Base-by-base conservation (phyloP, 495 filamentous ascomycete genomes). In the Trichoderma asperelloides region DNA sequence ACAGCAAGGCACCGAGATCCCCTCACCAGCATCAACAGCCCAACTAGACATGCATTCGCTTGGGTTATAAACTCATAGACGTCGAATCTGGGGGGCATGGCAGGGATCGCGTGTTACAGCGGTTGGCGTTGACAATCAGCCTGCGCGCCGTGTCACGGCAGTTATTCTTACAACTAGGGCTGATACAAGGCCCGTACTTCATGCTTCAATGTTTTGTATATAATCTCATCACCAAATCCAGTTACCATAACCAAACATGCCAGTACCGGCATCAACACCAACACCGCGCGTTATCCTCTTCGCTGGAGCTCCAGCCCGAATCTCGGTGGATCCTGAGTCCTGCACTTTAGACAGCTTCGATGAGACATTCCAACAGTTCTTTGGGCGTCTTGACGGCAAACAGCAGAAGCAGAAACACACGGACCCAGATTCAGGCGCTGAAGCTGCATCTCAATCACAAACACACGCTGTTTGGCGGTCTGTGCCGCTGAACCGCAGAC, bases 241-340 rank as follows among this genome's bases (percentile, higher is more conserved):
- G 57, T 23, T 0, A 11, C 55, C 12, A 23, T 33, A 13, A 27
- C 23, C 16, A 37, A 27, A 33, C 6, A 33, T 40, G 60, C 60
- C 27, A 21, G 62, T 33, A 3, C 23, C 60, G 27, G 16, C 30
- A 2, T 40, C 40, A 27, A n/a, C 37, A 30, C 25, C 64, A 30
- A 9, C 18, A 18, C 64, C 45, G 12, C 12, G 79, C 63, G 70
- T 74, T 45, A 80, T 85, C 64, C 80, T 87, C 67, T 72, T 87
- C 25, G 74, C 82, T 69, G 85, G 86, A 12, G 82, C 84, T 37
- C 86, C 86, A 30, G 74, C 79, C 6, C 65, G 73, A 16, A 66
- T 66, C 21, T 76, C 73, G 40, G 73, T 88, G 21, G 66, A 76
- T 72, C 78, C 33, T 67, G 71, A n/a, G 71, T 75, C 40, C 74